A percentile compares a stretch with the other conserved stretches of the same genome.
Conservation (phyloP, 345 rosid species). For the Microcos paniculata region DNA sequence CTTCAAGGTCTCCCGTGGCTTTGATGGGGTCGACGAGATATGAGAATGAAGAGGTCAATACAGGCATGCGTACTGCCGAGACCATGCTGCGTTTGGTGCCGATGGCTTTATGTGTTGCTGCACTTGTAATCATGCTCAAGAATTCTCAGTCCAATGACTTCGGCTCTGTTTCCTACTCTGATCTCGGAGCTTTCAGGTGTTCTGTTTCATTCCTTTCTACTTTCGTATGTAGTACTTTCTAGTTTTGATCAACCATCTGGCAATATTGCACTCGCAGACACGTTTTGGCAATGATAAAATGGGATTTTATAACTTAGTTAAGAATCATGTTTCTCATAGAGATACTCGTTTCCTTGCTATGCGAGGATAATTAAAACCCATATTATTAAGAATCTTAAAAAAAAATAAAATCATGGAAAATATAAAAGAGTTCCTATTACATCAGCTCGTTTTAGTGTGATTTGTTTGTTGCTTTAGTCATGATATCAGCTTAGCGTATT, state of each 20-base stretch:
- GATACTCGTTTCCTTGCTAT: too few species aligned
- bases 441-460: too few species aligned
- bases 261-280: too few species aligned
- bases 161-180: conserved; percentile 76
- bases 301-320: too few species aligned
- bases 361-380: too few species aligned
- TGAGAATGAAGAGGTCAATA: neutral
- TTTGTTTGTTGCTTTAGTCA: too few species aligned
- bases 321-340: too few species aligned
- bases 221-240: conserved; percentile 21
- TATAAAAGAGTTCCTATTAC: too few species aligned
- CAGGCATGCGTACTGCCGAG: conserved; percentile 41
- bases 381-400: too few species aligned
- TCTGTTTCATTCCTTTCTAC: conserved; percentile 19
- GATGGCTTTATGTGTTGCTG: conserved; percentile 54
- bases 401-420: too few species aligned
- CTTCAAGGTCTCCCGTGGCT: conserved; percentile 18
- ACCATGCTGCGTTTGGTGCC: conserved; percentile 55
- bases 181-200: conserved; percentile 79
- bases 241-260: neutral
- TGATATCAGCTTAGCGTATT: too few species aligned
- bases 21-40: conserved; percentile 13
- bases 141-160: conserved; percentile 58
- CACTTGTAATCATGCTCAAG: conserved; percentile 71
- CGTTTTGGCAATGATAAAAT: too few species aligned